Conservation (phyloP, 768 basidiomycete genomes). For the Krasilnikovozyma curviuscula region DNA sequence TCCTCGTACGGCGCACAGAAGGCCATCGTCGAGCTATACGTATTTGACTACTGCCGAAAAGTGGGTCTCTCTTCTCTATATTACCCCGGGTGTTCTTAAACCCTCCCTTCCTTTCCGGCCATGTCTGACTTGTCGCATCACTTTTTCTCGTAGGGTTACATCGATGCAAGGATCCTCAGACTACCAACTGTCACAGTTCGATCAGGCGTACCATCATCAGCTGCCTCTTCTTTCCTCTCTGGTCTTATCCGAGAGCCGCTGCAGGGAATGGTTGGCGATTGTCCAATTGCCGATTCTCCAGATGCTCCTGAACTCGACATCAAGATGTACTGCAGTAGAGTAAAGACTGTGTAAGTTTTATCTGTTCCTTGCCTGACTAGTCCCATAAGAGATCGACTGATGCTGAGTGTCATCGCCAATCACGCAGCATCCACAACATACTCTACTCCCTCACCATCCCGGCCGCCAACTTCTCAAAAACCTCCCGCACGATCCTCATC, state of each 20-base stretch:
- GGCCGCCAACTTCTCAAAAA: conserved; percentile 29
- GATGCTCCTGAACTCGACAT: conserved; percentile 30
- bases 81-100: no score
- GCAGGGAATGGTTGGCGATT: conserved; percentile 18
- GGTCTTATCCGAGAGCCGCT: conserved; percentile 27
- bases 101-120: no score
- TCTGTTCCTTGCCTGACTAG: no score
- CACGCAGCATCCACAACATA: conserved; percentile 38
- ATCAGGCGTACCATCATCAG: conserved; percentile 25
- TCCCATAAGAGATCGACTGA: no score
- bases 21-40: conserved; percentile 24
- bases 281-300: conserved; percentile 21
- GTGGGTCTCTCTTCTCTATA: no score
- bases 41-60: conserved; percentile 25
- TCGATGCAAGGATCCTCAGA: conserved; percentile 24
- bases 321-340: conserved; percentile 35
- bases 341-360: no score
- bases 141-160: no score
- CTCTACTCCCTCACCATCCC: conserved; percentile 34
- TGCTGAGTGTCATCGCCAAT: no score
- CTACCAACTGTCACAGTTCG: conserved; percentile 25
- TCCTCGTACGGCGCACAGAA: conserved; percentile 25
- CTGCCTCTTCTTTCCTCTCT: conserved; percentile 27
- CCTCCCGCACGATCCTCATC: conserved; percentile 39
- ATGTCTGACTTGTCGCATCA: no score